These are phyloP conservation scores for Coemansia sp. DNA, from an alignment of 192 early-diverging fungal species.

Conservation along the genomic window DNA sequence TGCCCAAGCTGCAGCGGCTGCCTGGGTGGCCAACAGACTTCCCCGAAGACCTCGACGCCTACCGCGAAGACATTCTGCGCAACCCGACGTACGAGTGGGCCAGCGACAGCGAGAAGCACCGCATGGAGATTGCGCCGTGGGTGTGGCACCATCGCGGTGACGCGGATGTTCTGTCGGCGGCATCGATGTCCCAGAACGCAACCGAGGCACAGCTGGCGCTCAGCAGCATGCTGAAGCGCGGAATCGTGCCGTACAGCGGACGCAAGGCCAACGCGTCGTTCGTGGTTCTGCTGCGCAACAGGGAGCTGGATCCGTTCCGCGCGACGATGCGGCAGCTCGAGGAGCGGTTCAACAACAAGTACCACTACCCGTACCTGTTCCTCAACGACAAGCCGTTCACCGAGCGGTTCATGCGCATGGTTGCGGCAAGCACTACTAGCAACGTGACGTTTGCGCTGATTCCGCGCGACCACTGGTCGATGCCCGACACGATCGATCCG, in stretches of 20 bases:
- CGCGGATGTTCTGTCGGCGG: slow-evolving; percentile 21
- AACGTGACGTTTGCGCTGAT: slow-evolving; percentile 60
- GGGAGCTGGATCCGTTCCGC: slow-evolving; percentile 55
- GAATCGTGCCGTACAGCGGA: slow-evolving; percentile 12
- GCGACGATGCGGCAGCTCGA: slow-evolving; percentile 61
- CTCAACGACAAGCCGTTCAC: slow-evolving; percentile 69
- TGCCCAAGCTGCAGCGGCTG: slow-evolving; percentile 19
- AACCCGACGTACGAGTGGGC: slow-evolving; percentile 10
- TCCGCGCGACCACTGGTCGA: slow-evolving; percentile 55
- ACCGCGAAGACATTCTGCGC: slow-evolving; percentile 25
- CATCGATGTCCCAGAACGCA: background rate
- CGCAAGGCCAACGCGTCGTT: slow-evolving; percentile 38
- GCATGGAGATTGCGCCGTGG: slow-evolving; percentile 53
- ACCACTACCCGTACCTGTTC: slow-evolving; percentile 74
- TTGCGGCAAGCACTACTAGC: slow-evolving; percentile 51
- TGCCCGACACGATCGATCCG: slow-evolving; percentile 55
- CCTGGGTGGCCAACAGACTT: slow-evolving; percentile 46
- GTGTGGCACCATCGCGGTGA: slow-evolving; percentile 53
- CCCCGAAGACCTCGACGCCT: slow-evolving; percentile 25
- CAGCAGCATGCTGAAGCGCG: slow-evolving; percentile 16
- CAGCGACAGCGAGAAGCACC: slow-evolving; percentile 20
- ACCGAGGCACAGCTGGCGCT: background rate
- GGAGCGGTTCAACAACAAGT: slow-evolving; percentile 63
- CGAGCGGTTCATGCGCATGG: slow-evolving; percentile 52
- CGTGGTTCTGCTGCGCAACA: slow-evolving; percentile 61